Evolutionary conservation across 495 filamentous ascomycete species (phyloP).

Genomic region (Tuber indicum): DNA sequence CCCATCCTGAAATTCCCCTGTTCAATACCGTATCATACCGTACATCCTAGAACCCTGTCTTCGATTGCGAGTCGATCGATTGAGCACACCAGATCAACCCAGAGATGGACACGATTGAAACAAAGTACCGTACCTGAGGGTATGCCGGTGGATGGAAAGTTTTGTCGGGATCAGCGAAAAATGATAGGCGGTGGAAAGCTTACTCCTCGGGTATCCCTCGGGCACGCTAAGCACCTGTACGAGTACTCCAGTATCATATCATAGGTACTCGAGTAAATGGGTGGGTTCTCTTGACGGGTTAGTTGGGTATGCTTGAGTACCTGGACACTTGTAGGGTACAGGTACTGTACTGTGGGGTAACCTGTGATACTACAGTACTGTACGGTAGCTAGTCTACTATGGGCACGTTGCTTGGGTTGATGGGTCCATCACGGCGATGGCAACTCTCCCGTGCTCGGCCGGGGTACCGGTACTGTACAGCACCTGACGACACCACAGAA

Average conservation of each 20-base stretch:
- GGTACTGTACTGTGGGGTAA: background rate
- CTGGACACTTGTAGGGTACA: background rate
- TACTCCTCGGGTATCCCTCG: background rate
- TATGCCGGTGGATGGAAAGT: background rate
- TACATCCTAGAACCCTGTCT: background rate
- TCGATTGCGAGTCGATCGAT: conserved; percentile 2
- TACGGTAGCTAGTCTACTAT: background rate
- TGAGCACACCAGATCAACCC: background rate
- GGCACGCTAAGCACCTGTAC: background rate
- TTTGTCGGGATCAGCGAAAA: background rate
- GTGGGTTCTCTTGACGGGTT: background rate
- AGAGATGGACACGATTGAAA: background rate
- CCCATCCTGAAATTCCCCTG: background rate
- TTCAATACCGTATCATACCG: background rate
- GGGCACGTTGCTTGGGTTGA: background rate
- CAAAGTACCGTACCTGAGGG: background rate
- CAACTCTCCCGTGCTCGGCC: background rate
- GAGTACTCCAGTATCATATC: too few relatives aligned
- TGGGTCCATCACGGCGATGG: background rate
- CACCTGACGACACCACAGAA: background rate
- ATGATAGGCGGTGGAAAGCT: background rate
- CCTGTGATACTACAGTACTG: background rate
- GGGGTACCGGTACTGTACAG: background rate
- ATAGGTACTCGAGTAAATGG: background rate
- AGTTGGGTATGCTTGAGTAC: background rate